Conservation (phyloP, 2,329 filamentous ascomycete genomes). For the Fusarium sororula region DNA sequence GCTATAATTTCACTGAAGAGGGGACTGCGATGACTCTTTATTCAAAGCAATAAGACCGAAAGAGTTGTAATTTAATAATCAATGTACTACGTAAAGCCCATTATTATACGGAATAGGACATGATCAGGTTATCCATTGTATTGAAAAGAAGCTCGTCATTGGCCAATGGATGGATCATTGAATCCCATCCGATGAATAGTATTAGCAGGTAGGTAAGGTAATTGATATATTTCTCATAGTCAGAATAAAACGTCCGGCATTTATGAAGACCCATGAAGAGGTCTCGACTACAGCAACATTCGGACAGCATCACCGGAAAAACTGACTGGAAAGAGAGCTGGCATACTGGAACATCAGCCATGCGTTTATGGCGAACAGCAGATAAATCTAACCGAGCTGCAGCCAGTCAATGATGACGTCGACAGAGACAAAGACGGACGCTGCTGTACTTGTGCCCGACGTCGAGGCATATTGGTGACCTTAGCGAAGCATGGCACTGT, state of each 20-base stretch:
- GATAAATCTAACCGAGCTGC: conserved; percentile 3
- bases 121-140: not conserved
- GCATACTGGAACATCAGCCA: not conserved
- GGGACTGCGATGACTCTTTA: not conserved
- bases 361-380: not conserved
- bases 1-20: conserved; percentile 9
- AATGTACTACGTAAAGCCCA: not conserved
- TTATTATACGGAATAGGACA: not conserved
- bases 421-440: not conserved
- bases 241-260: not conserved
- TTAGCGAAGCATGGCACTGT: not conserved
- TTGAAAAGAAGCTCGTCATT: not conserved
- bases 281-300: not conserved
- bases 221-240: not conserved
- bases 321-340: not conserved
- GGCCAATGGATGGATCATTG: not conserved
- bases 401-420: conserved; percentile 18
- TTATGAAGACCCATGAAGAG: not conserved
- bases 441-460: not conserved
- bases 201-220: not conserved
- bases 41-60: not conserved
- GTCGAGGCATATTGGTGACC: conserved; percentile 8
- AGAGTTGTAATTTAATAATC: not conserved
- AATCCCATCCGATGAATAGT: not conserved
- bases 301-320: not conserved